Conservation (phyloP, 345 rosid genomes). For the Salix brachista region DNA sequence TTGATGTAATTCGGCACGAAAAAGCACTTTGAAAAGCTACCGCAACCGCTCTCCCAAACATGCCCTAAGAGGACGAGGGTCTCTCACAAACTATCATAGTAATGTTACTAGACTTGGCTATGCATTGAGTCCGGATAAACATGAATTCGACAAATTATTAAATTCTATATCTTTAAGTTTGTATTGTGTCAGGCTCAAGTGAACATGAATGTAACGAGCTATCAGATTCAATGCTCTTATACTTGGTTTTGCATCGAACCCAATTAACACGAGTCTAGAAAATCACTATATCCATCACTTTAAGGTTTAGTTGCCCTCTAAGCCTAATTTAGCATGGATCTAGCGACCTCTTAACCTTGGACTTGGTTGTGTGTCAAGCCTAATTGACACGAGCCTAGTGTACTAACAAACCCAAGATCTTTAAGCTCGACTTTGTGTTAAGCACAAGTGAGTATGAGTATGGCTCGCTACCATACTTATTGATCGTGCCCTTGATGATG, state of each 20-base stretch:
- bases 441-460: too few species aligned
- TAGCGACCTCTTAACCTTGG: fast-evolving
- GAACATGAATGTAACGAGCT: fast-evolving
- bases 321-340: fast-evolving
- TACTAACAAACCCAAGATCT: fast-evolving
- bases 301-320: fast-evolving
- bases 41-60: too few species aligned
- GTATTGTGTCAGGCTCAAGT: fast-evolving
- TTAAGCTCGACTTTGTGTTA: fast-evolving
- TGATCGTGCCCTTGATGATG: fast-evolving
- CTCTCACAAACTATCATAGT: too few species aligned
- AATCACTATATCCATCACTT: fast-evolving
- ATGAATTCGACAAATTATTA: fast-evolving
- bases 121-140: fast-evolving
- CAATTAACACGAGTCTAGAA: fast-evolving
- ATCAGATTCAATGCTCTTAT: fast-evolving
- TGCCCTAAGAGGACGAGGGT: too few species aligned
- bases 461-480: too few species aligned
- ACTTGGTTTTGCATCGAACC: fast-evolving
- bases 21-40: too few species aligned
- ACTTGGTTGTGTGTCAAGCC: too few species aligned
- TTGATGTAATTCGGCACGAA: too few species aligned
- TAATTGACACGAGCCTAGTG: fast-evolving
- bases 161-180: fast-evolving
- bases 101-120: fast-evolving